phyloP scores from a whole-genome alignment of 352 stramenopile species.

The Pythium dissotocum region DNA sequence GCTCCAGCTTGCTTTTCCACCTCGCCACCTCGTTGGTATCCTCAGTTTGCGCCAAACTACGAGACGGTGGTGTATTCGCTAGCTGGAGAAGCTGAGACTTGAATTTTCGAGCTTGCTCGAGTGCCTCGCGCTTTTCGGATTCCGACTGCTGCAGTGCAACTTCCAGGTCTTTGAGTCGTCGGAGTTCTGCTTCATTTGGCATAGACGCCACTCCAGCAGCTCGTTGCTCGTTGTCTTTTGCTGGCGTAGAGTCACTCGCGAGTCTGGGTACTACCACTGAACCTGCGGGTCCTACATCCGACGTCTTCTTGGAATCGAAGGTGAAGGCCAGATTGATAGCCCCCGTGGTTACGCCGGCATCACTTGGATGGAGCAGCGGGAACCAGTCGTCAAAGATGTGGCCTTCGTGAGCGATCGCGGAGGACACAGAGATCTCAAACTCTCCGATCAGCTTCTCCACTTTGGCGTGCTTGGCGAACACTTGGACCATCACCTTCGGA shows the following conservation, averaged over 20 bases:
- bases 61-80: constrained; percentile 28
- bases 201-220: not conserved
- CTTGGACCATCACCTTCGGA: constrained; percentile 61
- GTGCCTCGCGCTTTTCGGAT: constrained; percentile 41
- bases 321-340: constrained; percentile 51
- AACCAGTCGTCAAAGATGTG: constrained; percentile 74
- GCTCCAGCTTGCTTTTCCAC: constrained; percentile 64
- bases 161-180: constrained; percentile 23
- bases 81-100: constrained; percentile 40
- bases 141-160: constrained; percentile 31
- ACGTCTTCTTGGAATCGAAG: constrained; percentile 53
- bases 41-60: constrained; percentile 17
- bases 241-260: not conserved
- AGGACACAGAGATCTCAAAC: constrained; percentile 71
- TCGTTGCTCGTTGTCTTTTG: constrained; percentile 15
- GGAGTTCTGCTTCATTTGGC: constrained; percentile 2
- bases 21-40: constrained; percentile 40
- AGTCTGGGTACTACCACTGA: not conserved
- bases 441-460: constrained; percentile 70
- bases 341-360: constrained; percentile 28
- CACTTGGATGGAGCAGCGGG: constrained; percentile 38
- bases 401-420: constrained; percentile 69
- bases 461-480: constrained; percentile 75
- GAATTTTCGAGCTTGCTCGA: constrained; percentile 50
- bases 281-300: not conserved